Conservation (phyloP, 345 rosid genomes). For the Crucihimalaya himalaica region DNA sequence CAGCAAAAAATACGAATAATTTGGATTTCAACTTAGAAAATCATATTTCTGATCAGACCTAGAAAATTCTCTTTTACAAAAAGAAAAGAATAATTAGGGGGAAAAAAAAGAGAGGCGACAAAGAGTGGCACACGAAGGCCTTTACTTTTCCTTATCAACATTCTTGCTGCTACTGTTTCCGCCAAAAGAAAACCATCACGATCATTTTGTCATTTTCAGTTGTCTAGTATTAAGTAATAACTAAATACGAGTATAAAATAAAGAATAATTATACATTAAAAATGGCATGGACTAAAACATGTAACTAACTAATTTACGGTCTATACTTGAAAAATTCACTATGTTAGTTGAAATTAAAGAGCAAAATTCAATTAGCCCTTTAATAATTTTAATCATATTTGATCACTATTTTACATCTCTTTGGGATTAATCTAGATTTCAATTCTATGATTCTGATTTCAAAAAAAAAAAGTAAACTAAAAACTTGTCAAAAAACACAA, state of each 20-base stretch:
- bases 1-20: neutral
- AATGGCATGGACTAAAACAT: neutral
- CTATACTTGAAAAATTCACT: too few species aligned
- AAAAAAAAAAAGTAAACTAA: too few species aligned
- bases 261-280: neutral
- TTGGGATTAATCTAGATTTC: neutral
- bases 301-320: too few species aligned
- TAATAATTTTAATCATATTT: too few species aligned
- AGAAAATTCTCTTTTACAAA: neutral
- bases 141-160: conserved; percentile 22
- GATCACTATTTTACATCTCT: too few species aligned
- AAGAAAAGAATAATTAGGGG: neutral
- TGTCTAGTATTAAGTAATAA: neutral
- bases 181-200: conserved; percentile 29
- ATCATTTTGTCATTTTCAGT: conserved; percentile 14
- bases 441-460: neutral
- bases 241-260: neutral
- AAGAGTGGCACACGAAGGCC: conserved; percentile 37
- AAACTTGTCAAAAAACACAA: too few species aligned
- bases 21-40: neutral
- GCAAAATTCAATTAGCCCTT: too few species aligned
- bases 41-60: neutral
- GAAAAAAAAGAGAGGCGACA: conserved; percentile 13
- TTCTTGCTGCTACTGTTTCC: conserved; percentile 19
- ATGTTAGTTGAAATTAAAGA: too few species aligned